Evolutionary conservation across 495 filamentous ascomycete genomes (phyloP).

Genomic region (Neurospora sp.): DNA sequence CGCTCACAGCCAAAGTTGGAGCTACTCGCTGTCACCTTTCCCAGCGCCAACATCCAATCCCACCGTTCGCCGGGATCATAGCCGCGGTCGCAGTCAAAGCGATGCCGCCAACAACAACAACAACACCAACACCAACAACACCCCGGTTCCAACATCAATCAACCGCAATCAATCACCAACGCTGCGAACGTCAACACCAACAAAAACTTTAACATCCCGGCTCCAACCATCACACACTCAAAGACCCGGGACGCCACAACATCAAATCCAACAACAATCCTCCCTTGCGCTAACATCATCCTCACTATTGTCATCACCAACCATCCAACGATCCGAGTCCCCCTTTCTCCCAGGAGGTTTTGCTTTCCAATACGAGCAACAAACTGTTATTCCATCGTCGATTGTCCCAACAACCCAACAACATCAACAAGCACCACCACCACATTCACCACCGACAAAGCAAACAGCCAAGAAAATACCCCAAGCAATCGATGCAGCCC

Average conservation of each 20-base stretch:
- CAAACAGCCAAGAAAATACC: background rate
- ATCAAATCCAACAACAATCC: background rate
- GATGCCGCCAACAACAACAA: background rate
- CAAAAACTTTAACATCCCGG: background rate
- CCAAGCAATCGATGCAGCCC: background rate
- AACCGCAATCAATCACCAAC: conserved; percentile 2
- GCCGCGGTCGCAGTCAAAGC: background rate
- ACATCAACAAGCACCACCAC: background rate
- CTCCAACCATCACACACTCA: background rate
- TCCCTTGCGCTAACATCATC: background rate
- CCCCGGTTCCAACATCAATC: background rate
- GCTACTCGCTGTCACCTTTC: background rate
- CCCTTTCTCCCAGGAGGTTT: background rate
- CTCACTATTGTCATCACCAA: background rate
- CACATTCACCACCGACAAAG: background rate
- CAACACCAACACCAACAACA: background rate
- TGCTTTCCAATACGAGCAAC: background rate
- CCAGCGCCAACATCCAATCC: background rate
- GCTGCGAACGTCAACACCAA: conserved; percentile 5
- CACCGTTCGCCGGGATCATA: background rate
- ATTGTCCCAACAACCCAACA: background rate
- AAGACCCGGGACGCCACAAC: background rate
- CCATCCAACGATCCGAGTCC: background rate
- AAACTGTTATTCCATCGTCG: background rate
- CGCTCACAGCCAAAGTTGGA: background rate